These are phyloP conservation scores for Gaertneriomyces sp. DNA, from an alignment of 192 early-diverging fungal genomes.

Conservation along the genomic window DNA sequence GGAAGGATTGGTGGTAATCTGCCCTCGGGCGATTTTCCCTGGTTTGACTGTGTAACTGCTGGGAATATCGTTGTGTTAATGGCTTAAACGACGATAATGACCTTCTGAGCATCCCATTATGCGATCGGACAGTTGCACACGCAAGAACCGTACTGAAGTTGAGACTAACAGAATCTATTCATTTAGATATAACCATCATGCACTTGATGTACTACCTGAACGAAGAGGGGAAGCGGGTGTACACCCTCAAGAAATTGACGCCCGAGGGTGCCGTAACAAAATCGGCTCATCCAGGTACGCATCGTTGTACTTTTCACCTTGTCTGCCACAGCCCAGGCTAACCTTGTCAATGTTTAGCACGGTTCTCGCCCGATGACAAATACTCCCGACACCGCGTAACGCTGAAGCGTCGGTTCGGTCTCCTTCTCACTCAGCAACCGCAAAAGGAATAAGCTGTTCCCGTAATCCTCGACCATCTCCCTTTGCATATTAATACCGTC, in stretches of 20 bases:
- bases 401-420: conserved; percentile 90
- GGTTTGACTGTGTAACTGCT: neutral
- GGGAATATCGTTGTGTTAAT: neutral
- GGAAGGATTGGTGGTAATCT: conserved; percentile 1
- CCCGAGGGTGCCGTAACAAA: conserved; percentile 78
- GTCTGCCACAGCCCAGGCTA: neutral
- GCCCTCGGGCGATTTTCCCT: conserved; percentile 2
- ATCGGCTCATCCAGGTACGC: conserved; percentile 86
- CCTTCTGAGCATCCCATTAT: neutral
- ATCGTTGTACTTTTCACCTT: conserved; percentile 24
- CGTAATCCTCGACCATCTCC: too few relatives aligned
- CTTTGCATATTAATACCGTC: too few relatives aligned
- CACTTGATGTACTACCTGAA: conserved; percentile 89
- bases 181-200: conserved; percentile 50
- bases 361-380: conserved; percentile 99
- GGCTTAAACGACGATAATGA: conserved; percentile 5
- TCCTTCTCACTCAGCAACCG: conserved; percentile 58
- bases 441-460: neutral
- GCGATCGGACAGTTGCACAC: too few relatives aligned
- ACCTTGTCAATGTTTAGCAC: conserved; percentile 49
- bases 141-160: neutral
- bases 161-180: neutral
- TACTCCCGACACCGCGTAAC: conserved; percentile 96
- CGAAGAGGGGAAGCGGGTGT: conserved; percentile 80
- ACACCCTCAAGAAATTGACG: conserved; percentile 94